phyloP scores from a whole-genome alignment of 2,329 filamentous ascomycete species.

The Metarhizium rileyi region DNA sequence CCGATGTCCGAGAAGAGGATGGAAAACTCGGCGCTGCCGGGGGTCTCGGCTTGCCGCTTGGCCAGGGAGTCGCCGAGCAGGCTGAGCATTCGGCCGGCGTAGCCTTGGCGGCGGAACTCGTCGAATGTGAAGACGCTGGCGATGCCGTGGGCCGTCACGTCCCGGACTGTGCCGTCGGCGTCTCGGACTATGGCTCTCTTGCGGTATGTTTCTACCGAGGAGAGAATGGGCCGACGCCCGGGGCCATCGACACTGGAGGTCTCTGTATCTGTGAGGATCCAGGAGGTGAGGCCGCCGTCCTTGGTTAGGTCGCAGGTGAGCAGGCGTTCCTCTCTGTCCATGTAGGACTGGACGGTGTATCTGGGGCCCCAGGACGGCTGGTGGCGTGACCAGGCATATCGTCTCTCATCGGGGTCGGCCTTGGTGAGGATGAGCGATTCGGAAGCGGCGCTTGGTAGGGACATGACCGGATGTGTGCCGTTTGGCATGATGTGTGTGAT shows the following conservation, averaged over 20 bases:
- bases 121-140: slow-evolving; percentile 70
- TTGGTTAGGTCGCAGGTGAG: slow-evolving; percentile 46
- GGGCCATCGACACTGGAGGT: slow-evolving; percentile 11
- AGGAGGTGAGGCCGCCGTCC: slow-evolving; percentile 49
- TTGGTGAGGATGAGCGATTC: slow-evolving; percentile 33
- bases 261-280: slow-evolving; percentile 47
- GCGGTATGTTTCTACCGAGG: slow-evolving; percentile 53
- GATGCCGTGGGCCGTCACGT: slow-evolving; percentile 61
- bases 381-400: slow-evolving; percentile 44
- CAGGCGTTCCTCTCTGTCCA: slow-evolving; percentile 49
- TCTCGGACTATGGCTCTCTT: slow-evolving; percentile 44
- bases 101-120: slow-evolving; percentile 59
- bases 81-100: slow-evolving; percentile 65
- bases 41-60: slow-evolving; percentile 14
- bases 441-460: slow-evolving; percentile 14
- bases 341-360: slow-evolving; percentile 44
- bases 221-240: slow-evolving; percentile 43
- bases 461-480: not conserved
- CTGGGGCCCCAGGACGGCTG: slow-evolving; percentile 49
- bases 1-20: slow-evolving; percentile 83
- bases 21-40: slow-evolving; percentile 49
- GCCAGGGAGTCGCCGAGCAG: slow-evolving; percentile 45
- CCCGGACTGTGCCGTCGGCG: slow-evolving; percentile 25
- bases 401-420: slow-evolving; percentile 46
- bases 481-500: not conserved